Percentiles rank a stretch among this genome's conserved stretches.
phyloP scores from a whole-genome alignment of 2,329 filamentous ascomycete species.

The Alternaria infectoria region DNA sequence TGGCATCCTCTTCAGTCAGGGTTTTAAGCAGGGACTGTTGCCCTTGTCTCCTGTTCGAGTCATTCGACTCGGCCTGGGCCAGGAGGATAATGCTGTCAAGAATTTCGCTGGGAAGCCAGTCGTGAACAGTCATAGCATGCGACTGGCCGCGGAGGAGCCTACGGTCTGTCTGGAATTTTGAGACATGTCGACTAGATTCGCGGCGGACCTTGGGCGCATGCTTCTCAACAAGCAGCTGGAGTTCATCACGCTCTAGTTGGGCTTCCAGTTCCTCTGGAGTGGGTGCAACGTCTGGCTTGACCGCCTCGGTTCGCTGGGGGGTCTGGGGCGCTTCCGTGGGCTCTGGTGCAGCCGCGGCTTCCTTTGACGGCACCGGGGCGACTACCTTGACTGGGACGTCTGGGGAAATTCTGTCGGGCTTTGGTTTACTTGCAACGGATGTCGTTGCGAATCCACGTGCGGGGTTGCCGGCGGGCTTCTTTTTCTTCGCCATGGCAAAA shows the following conservation, averaged over 20 bases:
- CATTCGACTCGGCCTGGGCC: constrained; percentile 66
- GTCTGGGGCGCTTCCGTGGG: constrained; percentile 2
- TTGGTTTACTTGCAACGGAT: constrained; percentile 83
- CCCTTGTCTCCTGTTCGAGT: constrained; percentile 57
- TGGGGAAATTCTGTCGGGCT: constrained; percentile 48
- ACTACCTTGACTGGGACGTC: constrained; percentile 25
- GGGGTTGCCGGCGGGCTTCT: constrained; percentile 85
- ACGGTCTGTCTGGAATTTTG: constrained; percentile 82
- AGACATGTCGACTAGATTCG: constrained; percentile 77
- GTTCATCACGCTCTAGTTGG: constrained; percentile 86
- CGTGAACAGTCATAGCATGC: constrained; percentile 71
- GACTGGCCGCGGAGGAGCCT: constrained; percentile 81
- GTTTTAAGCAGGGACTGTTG: constrained; percentile 49
- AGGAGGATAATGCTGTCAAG: constrained; percentile 78
- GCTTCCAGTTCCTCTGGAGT: constrained; percentile 88
- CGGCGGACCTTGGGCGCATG: constrained; percentile 77
- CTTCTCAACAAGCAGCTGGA: constrained; percentile 87
- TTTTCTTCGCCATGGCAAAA: constrained; percentile 82
- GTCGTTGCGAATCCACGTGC: constrained; percentile 93
- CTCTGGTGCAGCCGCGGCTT: constrained; percentile 15
- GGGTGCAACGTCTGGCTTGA: constrained; percentile 52
- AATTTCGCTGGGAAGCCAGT: constrained; percentile 82
- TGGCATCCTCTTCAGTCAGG: constrained; percentile 76
- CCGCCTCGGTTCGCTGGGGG: constrained; percentile 23
- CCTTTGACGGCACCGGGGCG: constrained; percentile 17